phyloP scores from a whole-genome alignment of 257 asterid genomes.

The Misopates orontium region DNA sequence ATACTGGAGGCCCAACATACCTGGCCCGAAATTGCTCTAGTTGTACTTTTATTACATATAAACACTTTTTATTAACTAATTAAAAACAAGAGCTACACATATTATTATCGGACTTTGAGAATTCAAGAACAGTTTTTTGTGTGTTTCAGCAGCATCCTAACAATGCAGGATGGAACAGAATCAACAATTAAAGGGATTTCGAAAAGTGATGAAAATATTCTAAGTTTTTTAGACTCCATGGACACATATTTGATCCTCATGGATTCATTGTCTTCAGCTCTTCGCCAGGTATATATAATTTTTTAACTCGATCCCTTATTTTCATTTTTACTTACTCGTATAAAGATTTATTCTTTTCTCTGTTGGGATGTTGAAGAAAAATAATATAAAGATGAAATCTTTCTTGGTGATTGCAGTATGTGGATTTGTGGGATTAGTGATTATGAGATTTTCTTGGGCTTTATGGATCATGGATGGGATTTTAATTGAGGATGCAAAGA shows the following conservation, averaged over 20 bases:
- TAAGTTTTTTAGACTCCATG: conserved; percentile 72
- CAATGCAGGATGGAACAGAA: conserved; percentile 29
- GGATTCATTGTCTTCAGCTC: conserved; percentile 71
- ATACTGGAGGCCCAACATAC: no score
- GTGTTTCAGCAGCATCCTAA: background rate
- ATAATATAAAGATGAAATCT: conserved; percentile 18
- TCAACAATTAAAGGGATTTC: conserved; percentile 26
- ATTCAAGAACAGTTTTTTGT: background rate
- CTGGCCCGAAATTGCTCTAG: no score
- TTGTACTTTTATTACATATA: no score
- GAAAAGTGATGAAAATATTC: conserved; percentile 46
- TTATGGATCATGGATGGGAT: no score
- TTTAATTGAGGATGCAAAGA: no score
- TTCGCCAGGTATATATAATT: conserved; percentile 67
- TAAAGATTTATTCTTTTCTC: conserved; percentile 3
- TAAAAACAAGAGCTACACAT: no score
- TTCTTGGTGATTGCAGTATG: conserved; percentile 13
- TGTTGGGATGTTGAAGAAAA: background rate
- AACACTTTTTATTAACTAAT: no score
- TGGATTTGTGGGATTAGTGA: background rate
- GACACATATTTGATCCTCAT: conserved; percentile 63
- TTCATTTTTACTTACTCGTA: background rate
- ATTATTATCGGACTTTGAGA: background rate
- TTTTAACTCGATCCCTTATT: background rate
- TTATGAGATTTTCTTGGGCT: no score